Conservation (phyloP, 1,139 yeast genomes). For the Blastobotrys persicus region DNA sequence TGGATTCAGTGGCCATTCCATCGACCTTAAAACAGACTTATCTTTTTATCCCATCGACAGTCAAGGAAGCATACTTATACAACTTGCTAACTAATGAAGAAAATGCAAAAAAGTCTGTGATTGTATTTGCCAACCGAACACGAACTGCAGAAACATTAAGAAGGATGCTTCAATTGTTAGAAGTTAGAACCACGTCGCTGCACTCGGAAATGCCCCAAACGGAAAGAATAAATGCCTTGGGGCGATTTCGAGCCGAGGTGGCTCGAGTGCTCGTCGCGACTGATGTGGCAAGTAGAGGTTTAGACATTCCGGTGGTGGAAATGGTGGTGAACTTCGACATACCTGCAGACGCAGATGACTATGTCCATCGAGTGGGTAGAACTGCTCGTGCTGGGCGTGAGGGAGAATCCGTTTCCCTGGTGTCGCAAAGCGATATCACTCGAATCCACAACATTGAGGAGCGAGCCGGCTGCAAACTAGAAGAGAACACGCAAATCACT, state of each 20-base stretch:
- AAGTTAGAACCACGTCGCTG: slow-evolving; percentile 77
- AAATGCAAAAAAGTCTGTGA: slow-evolving; percentile 65
- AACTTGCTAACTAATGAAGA: slow-evolving; percentile 61
- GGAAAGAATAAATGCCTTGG: slow-evolving; percentile 87
- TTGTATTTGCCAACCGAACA: slow-evolving; percentile 89
- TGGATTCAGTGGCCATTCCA: slow-evolving; percentile 70
- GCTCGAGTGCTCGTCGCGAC: slow-evolving; percentile 92
- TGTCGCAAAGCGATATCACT: slow-evolving; percentile 80
- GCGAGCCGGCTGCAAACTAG: slow-evolving; percentile 76
- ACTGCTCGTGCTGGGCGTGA: slow-evolving; percentile 98
- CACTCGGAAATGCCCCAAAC: slow-evolving; percentile 95
- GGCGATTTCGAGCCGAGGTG: slow-evolving; percentile 90
- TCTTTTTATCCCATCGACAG: slow-evolving; percentile 69
- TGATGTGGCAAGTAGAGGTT: slow-evolving; percentile 95
- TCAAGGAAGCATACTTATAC: slow-evolving; percentile 84
- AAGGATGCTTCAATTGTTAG: slow-evolving; percentile 69
- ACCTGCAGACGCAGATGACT: slow-evolving; percentile 96
- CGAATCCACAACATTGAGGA: slow-evolving; percentile 84
- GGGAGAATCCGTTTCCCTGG: slow-evolving; percentile 68
- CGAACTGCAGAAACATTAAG: slow-evolving; percentile 82
- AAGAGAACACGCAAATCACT: slow-evolving; percentile 60
- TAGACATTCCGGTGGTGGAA: slow-evolving; percentile 91
- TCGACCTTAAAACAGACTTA: slow-evolving; percentile 59
- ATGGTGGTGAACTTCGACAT: slow-evolving; percentile 87
- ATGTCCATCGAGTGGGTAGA: slow-evolving; percentile 98